Base-by-base conservation (phyloP, 192 early-diverging fungal genomes). In the Gryganskiella cystojenkinii region DNA sequence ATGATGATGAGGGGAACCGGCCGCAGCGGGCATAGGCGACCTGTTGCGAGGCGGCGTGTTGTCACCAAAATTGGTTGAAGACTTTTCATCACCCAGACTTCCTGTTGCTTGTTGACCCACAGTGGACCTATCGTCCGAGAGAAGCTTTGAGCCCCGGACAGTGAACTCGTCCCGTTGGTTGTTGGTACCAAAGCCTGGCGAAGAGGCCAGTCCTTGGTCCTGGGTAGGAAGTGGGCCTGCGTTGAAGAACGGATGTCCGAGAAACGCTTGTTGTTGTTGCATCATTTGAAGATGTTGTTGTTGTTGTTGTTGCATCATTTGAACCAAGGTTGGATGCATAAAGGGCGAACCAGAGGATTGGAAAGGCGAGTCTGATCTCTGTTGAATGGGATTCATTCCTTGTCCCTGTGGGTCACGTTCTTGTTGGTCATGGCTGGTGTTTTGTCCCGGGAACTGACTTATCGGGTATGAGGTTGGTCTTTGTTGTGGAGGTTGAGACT, bases 311-410 rank as follows among this genome's bases (percentile, higher is more conserved):
- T 68, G 70, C 70, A 72, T 72, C 30, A 72, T 31, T 8, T 58
- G 70, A 9, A 57, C 54, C 61, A 72, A 17, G 35, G 56, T 49
- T 14, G 61, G 70, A 52, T 72, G 70, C 61, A 72, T 64, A 22
- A 64, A 72, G 3, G 57, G 59, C 8, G 61, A n/a, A n/a, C n/a
- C n/a, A n/a, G n/a, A n/a, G n/a, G n/a, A 47, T 25, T 51, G 61
- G 33, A 64, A 57, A 11, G 59, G 69, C 10, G 61, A 58, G 28
- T 56, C 19, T 19, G 22, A 50, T 24, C 19, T 20, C 47, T 50
- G 8, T 5, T 50, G 47, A 44, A 44, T 17, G 22, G 47, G 47
- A 50, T 50, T 24, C 19, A 50, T 24, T n/a, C 47, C 47, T n/a
- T 40, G 37, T 9, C 37, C 37, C n/a, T n/a, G n/a, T n/a, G n/a